Evolutionary conservation across 345 rosid species (phyloP), one percentile per base, ranked within the genome.

Genomic region (Jatropha curcas): DNA sequence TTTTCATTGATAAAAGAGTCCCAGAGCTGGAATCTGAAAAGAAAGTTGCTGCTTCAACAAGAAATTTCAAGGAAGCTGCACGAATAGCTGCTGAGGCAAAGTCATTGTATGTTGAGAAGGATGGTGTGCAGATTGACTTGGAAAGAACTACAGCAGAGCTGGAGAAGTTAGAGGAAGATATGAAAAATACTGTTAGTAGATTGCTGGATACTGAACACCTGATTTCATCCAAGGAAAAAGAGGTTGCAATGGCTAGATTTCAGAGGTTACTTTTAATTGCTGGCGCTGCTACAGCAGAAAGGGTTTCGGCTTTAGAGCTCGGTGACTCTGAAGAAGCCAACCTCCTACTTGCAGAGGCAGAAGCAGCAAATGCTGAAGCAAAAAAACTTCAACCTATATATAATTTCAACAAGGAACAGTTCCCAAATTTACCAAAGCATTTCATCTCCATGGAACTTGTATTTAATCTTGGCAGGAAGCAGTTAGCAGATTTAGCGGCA

Each of bases 31-130:
- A 93, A 81, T 81, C 90, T 45, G 95, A 93, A 86, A 93, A 93
- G 89, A 93, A 86, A 81, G 90, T 91, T 62, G 95, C 94, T 68
- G 96, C 96, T 28, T 75, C 90, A 13, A 88, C 89, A 17, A 89
- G 98, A 85, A 91, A 91, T 79, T 93, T 93, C 82, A 93, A 89
- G 82, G 98, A 93, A 83, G 98, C 98, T 58, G 98, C 90, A 43
- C 78, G 97, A 75, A 71, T 93, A 81, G 95, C 98, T 65, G 88
- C 95, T 58, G 98, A 93, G 80, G 89, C 90, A 1, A 93, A 93
- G 85, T 87, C 98, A 5, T 83, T 93, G 74, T 80, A 55, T 73
- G 62, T 83, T 61, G 98, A 93, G 68, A 93, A 87, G 83, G 93
- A 91, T 53, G 76, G 67, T 25, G 63, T 83, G 62, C 88, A 82